Evolutionary conservation across 176 grass and related monocot genomes (phyloP), one percentile per base, ranked within the genome.

Genomic region (Dendrocalamus sinicus): DNA sequence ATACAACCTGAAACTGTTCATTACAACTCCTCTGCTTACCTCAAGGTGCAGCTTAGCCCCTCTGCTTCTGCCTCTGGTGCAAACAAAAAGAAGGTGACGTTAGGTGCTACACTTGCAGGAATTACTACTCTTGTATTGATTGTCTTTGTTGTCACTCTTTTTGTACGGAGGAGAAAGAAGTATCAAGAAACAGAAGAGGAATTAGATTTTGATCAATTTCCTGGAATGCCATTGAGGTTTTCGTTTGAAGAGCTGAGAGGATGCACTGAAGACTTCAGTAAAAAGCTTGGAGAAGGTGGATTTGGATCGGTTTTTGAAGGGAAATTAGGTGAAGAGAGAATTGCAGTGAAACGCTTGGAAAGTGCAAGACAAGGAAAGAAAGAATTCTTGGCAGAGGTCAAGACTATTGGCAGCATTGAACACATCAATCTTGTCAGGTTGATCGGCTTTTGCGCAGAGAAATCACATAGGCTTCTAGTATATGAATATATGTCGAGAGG

Each of bases 281-380:
- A 70, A 79, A 89, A 84, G 37, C 81, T 89, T 4, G 81, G 81
- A 54, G 87, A 73, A 79, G 87, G 87, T 72, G 87, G 81, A 24
- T 89, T 89, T 53, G 81, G 81, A 30, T 79, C 67, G 3, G 67
- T 84, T 19, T 89, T 84, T 47, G 67, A 84, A 78, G 87, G 87
- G 12, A 72, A 59, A 72, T 19, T 85, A 44, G 87, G 76, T 62
- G 87, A 67, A 45, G 70, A 80, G 17, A 81, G 41, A 67, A 40
- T 89, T 22, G 69, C 87, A 17, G 87, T 89, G 47, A 87, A 87
- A 66, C 58, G 77, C 51, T 47, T 86, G 41, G 75, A 86, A 79
- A 54, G 74, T 17, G 74, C 83, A 50, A 72, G 68, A n/a, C 53
- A 83, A 71, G 81, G 54, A 72, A 83, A 73, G 68, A 72, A 83